Evolutionary conservation across 495 filamentous ascomycete species (phyloP).

Genomic region (Usnea hakonensis): DNA sequence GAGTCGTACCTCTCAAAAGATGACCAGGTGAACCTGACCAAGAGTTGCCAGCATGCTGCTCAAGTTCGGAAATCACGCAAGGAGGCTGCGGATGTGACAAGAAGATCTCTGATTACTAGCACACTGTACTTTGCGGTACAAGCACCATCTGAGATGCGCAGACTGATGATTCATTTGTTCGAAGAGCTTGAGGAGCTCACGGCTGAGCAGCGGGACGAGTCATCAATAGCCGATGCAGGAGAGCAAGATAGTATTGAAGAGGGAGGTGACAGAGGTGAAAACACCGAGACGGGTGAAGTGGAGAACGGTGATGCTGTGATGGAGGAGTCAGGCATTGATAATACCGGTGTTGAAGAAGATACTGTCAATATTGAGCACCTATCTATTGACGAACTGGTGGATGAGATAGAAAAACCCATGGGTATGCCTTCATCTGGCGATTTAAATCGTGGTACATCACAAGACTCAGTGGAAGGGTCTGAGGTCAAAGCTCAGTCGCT

Average conservation of each 20-base stretch:
- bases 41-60: background rate
- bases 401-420: background rate
- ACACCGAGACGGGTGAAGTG: background rate
- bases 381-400: background rate
- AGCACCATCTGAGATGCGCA: background rate
- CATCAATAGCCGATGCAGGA: background rate
- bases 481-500: background rate
- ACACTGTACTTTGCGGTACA: background rate
- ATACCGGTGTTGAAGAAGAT: background rate
- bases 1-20: background rate
- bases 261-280: background rate
- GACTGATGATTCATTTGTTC: background rate
- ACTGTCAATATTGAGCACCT: background rate
- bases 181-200: background rate
- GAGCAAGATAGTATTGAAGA: background rate
- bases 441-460: background rate
- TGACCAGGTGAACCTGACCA: background rate
- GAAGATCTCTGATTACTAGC: background rate
- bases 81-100: background rate
- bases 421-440: background rate
- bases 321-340: background rate
- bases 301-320: background rate
- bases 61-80: background rate
- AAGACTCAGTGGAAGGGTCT: background rate
- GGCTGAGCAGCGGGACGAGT: background rate